Evolutionary conservation across 2,329 filamentous ascomycete genomes (phyloP), one percentile per base, ranked within the genome.

Genomic region (Hymenoscyphus occultus): DNA sequence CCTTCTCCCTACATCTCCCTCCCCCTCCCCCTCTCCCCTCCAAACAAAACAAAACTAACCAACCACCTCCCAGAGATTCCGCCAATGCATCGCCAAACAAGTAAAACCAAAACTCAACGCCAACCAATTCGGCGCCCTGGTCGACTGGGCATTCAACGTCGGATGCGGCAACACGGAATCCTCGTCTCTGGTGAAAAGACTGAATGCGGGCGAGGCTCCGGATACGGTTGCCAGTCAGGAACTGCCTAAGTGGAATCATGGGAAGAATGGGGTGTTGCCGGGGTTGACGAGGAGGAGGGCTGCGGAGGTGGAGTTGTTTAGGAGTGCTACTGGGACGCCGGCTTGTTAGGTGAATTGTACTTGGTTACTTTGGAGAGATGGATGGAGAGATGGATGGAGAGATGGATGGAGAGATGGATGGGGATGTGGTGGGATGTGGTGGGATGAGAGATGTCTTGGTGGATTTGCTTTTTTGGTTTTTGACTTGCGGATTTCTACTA

Each of bases 111-210:
- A 70, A 3, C 74, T 83, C 40, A 82, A 83, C 69, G 77, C 75
- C 39, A 84, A 84, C 74, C 80, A 84, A 70, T 84, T 82, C 70
- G 82, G 80, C 54, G 82, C 82, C 0, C 78, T 84, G 2, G 79
- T 83, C 45, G 81, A 78, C 56, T 84, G 81, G 80, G 75, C 80
- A 16, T 84, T 80, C 78, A 84, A 84, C 70, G 76, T 81, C 56
- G 82, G 82, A 32, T 80, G 77, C 65, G 80, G 78, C 3, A 77
- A 76, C 58, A 75, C 78, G 2, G 64, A 66, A n/a, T 71, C 69
- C 0, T 83, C 81, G 3, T 77, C 75, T 0, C 74, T 83, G 31
- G 72, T 82, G 65, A 71, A 71, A 59, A 75, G 79, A 10, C 76
- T 83, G 64, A 83, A 83, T 73, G 72, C 70, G 0, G 79, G 80